Base-by-base conservation (phyloP, 192 early-diverging fungal species). In the Dimargaris xerosporica region DNA sequence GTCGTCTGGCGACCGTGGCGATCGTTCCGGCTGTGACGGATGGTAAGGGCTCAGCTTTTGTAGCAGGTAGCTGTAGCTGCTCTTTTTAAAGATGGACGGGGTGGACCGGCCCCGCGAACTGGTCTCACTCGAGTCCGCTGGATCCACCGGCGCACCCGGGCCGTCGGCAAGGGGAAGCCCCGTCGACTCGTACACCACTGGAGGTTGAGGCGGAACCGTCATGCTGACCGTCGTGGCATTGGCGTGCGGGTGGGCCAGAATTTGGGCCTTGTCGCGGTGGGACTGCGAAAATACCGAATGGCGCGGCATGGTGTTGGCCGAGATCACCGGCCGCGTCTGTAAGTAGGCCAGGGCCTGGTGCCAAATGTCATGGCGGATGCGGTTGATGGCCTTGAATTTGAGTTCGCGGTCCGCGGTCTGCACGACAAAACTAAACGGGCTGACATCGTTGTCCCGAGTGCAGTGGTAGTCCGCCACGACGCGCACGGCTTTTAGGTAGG, bases 341-440 rank as follows among this genome's bases (percentile, higher is more conserved):
- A 78, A 61, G 51, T 72, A 78, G 31, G 72, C 67, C 66, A 78
- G 65, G 1, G 76, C 85, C 73, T 81, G 71, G 64, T 74, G 81
- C 87, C 87, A 90, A 45, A 80, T 65, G 31, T 86, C 85, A 62
- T 90, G 87, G 44, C 81, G 78, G 25, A 80, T 77, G 54, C 79
- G 78, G 11, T 69, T 76, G 5, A 73, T 75, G 12, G 87, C 87
- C 54, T 75, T 86, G 67, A 90, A 64, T 70, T 90, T 90, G 53
- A 90, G 66, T 68, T 85, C 80, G 21, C 87, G 77, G 52, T 74
- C 79, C 15, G 73, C 76, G n/a, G 87, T 90, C 26, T 78, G 74
- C 4, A 90, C 67, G 23, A 88, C 44, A 41, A 90, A 72, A 66
- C 80, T 82, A 62, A 81, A 75, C 44, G 67, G 64, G 29, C 69